Conservation (phyloP, 805 yeast genomes). For the Torulaspora microellipsoides region DNA sequence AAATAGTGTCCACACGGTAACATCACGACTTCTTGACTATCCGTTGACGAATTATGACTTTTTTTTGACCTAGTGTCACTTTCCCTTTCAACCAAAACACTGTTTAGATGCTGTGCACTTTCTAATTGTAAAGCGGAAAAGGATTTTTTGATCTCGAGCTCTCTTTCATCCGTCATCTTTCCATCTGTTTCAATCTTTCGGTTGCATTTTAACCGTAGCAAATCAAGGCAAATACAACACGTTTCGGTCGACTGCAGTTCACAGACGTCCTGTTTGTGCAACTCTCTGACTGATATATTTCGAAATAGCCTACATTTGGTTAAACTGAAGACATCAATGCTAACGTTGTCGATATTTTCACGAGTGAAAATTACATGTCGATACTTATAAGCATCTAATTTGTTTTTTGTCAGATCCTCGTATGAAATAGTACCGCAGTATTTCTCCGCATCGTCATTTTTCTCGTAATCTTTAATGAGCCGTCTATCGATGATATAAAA, state of each 20-base stretch:
- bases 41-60: background rate
- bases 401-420: background rate
- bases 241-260: background rate
- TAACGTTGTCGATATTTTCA: background rate
- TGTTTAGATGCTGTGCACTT: too few species aligned
- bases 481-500: background rate
- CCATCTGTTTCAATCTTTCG: background rate
- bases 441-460: background rate
- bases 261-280: background rate
- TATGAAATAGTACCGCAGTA: background rate
- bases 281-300: background rate
- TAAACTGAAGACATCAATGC: background rate
- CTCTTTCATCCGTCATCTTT: too few species aligned
- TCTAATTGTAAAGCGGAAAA: too few species aligned
- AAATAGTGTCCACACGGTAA: slow-evolving; percentile 6
- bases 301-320: background rate
- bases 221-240: slow-evolving; percentile 6
- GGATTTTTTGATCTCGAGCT: too few species aligned
- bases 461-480: background rate
- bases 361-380: slow-evolving; percentile 1
- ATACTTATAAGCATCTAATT: slow-evolving; percentile 2
- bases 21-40: background rate
- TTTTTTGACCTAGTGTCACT: background rate
- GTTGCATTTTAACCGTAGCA: background rate
- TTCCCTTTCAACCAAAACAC: too few species aligned